Conservation (phyloP, 768 basidiomycete species). For the Russula sp. region DNA sequence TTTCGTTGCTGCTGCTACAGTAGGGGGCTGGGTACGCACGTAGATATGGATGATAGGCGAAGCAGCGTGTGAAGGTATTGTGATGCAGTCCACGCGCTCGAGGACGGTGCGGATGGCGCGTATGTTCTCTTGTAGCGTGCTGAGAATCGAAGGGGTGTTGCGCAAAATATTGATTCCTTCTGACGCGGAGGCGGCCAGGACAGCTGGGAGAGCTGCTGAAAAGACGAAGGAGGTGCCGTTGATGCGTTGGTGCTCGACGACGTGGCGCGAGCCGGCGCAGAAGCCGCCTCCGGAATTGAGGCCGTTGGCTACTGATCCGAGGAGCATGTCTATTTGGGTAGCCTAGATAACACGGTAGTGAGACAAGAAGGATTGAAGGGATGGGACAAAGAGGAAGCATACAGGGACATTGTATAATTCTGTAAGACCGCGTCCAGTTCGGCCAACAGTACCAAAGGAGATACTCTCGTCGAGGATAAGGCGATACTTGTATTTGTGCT, state of each 20-base stretch:
- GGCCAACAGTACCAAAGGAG: constrained; percentile 90
- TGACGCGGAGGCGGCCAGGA: constrained; percentile 84
- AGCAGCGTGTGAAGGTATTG: constrained; percentile 79
- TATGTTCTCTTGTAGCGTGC: constrained; percentile 76
- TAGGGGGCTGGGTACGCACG: constrained; percentile 41
- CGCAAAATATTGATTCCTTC: constrained; percentile 80
- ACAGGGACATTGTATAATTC: constrained; percentile 94
- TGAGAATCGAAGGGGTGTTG: constrained; percentile 70
- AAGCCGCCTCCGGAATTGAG: constrained; percentile 88
- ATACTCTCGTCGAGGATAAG: constrained; percentile 91
- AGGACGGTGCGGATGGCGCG: constrained; percentile 74
- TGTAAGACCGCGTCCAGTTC: constrained; percentile 92
- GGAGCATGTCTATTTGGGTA: constrained; percentile 86
- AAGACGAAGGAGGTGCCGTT: constrained; percentile 95
- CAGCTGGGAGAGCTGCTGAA: constrained; percentile 90
- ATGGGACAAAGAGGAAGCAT: constrained; percentile 34
- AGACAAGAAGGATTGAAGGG: background rate
- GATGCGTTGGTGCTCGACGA: constrained; percentile 94
- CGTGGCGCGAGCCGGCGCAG: constrained; percentile 82
- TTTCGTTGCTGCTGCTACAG: constrained; percentile 25
- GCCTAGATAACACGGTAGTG: constrained; percentile 7
- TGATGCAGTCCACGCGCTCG: constrained; percentile 78
- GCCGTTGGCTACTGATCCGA: constrained; percentile 84
- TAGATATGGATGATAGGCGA: constrained; percentile 88
- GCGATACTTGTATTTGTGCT: constrained; percentile 93